phyloP scores from a whole-genome alignment of 2,329 filamentous ascomycete species.

The Fusarium lateritium region DNA sequence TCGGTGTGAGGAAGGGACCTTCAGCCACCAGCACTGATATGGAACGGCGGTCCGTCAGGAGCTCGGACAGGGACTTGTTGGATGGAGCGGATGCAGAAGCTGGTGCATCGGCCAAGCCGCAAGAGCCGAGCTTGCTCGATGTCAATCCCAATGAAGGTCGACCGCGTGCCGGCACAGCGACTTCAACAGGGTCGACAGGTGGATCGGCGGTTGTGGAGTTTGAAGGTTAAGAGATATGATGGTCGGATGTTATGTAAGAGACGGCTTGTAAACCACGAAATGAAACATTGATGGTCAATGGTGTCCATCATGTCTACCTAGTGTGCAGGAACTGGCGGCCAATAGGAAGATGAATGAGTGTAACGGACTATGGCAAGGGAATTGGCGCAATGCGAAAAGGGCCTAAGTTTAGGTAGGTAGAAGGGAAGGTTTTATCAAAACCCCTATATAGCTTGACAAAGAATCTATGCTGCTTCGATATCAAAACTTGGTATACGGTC shows the following conservation, averaged over 20 bases:
- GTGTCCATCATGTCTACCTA: constrained; percentile 28
- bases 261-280: constrained; percentile 34
- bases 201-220: constrained; percentile 60
- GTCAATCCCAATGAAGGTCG: constrained; percentile 49
- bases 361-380: constrained; percentile 20
- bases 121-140: constrained; percentile 55
- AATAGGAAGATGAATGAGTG: constrained; percentile 14
- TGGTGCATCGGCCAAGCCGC: constrained; percentile 58
- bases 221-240: constrained; percentile 52
- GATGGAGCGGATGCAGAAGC: constrained; percentile 82
- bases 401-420: constrained; percentile 13
- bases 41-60: constrained; percentile 75
- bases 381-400: constrained; percentile 31
- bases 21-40: constrained; percentile 64
- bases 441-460: constrained; percentile 7
- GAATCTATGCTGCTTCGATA: constrained; percentile 14
- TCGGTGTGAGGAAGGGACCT: constrained; percentile 57
- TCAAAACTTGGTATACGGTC: background rate
- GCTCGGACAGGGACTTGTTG: constrained; percentile 78
- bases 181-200: constrained; percentile 50
- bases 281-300: constrained; percentile 28
- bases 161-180: constrained; percentile 47
- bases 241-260: constrained; percentile 11
- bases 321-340: constrained; percentile 19
- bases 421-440: constrained; percentile 7